Evolutionary conservation across 768 basidiomycete genomes (phyloP).

Genomic region (Strobilomyces confusus): DNA sequence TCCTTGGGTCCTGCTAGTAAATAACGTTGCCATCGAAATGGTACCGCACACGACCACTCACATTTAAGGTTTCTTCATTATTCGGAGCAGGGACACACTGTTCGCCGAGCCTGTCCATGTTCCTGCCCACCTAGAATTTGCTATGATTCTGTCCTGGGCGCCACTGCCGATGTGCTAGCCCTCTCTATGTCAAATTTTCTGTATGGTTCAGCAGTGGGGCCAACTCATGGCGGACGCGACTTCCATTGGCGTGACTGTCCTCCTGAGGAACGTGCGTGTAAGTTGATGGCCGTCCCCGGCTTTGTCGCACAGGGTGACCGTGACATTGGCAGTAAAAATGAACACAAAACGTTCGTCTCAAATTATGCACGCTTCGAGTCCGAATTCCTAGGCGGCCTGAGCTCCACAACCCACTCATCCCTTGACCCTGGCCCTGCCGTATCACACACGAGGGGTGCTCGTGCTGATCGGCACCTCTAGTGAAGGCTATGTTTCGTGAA

Average conservation of each 20-base stretch:
- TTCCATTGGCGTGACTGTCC: background rate
- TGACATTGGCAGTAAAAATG: too few species aligned
- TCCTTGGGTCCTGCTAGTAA: conserved; percentile 9
- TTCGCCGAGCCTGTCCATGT: background rate
- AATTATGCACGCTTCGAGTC: too few species aligned
- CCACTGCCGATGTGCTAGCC: background rate
- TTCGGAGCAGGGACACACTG: background rate
- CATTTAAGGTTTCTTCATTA: background rate
- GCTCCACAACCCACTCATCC: background rate
- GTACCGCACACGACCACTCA: background rate
- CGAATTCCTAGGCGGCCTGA: too few species aligned
- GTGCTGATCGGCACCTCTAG: conserved; percentile 8
- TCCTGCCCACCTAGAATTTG: background rate
- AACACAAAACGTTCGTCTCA: too few species aligned
- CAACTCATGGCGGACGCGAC: background rate
- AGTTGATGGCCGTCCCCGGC: too few species aligned
- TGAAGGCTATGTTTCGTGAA: background rate
- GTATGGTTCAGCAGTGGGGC: too few species aligned
- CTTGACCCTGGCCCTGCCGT: conserved; percentile 1
- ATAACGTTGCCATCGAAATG: background rate
- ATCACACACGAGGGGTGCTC: conserved; percentile 17
- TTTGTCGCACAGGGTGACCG: too few species aligned
- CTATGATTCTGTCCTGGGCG: too few species aligned
- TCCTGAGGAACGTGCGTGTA: background rate
- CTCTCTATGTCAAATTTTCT: too few species aligned